These are phyloP conservation scores for Eucalyptus melliodora DNA, from an alignment of 345 rosid species.

Conservation along the genomic window DNA sequence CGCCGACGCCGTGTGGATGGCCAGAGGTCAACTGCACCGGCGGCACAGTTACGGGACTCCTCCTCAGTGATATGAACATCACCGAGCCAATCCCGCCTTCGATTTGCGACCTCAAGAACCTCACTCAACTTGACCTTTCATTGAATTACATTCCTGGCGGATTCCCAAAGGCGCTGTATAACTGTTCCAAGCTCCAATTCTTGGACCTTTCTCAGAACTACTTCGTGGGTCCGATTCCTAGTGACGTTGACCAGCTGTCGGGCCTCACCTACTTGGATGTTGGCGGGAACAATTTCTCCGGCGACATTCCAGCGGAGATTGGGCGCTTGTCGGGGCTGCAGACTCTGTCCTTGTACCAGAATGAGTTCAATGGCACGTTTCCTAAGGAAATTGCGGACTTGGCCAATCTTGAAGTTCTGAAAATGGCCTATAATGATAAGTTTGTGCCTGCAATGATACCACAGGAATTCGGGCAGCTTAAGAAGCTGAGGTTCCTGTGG, in stretches of 20 bases:
- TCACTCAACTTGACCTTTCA: conserved; percentile 25
- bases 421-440: conserved; percentile 25
- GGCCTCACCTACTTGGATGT: conserved; percentile 34
- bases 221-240: conserved; percentile 61
- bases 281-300: conserved; percentile 49
- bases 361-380: conserved; percentile 56
- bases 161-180: conserved; percentile 49
- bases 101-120: conserved; percentile 58
- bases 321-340: conserved; percentile 34
- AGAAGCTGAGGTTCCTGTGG: conserved; percentile 39
- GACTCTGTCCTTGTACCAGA: conserved; percentile 14
- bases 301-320: conserved; percentile 45
- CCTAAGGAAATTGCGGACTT: conserved; percentile 74
- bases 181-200: conserved; percentile 39
- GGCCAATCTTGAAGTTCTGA: conserved; percentile 34
- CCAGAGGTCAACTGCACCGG: conserved; percentile 27
- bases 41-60: conserved; percentile 30
- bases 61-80: conserved; percentile 18
- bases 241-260: conserved; percentile 40
- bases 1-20: conserved; percentile 63
- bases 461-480: conserved; percentile 39
- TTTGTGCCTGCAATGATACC: conserved; percentile 54
- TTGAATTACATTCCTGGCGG: conserved; percentile 38
- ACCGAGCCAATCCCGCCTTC: conserved; percentile 29
- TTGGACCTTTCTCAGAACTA: conserved; percentile 57